Base-by-base conservation (phyloP, 2,329 filamentous ascomycete genomes). In the Trichoderma semiorbis region DNA sequence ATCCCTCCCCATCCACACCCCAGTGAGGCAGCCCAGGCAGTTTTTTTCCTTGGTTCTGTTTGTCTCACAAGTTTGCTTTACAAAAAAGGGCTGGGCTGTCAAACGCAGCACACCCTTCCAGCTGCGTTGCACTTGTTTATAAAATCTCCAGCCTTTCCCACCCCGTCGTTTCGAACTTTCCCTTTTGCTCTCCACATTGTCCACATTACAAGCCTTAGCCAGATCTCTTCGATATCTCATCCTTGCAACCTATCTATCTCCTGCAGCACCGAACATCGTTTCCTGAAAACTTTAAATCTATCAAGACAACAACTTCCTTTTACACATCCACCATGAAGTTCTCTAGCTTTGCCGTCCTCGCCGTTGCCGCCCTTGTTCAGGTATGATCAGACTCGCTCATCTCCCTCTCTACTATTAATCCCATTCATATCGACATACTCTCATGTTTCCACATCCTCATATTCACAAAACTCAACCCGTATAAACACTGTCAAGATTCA, bases 311-410 rank as follows among this genome's bases (percentile, higher is more conserved):
- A 60, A 8, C 32, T 18, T 58, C 16, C 21, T 26, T 26, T 47
- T 30, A 67, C 34, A 30, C 26, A 30, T 24, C 72, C 76, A 76
- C 57, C 71, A 83, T 83, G 82, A 82, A 82, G 79, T 80, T 81
- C 79, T 77, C 80, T 76, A 76, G 76, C 74, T 74, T 77, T 58
- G 75, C 78, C 69, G 57, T 81, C 73, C 72, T 80, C 69, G 76
- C 78, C 74, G 74, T 82, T 58, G 77, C 77, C 64, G 78, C 79
- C 70, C 72, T 77, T 55, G 78, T 76, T 73, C 74, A 80, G 75
- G 80, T 81, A 75, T 39, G 73, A 26, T 75, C 24, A 26, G 34
- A 24, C 63, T 58, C 62, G 3, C n/a, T 14, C 43, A 28, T 12
- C 10, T 32, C 34, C 11, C 7, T 26, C 26, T 43, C 39, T 43